Conservation (phyloP, 75 land plant species). For the Larix kaempferi region DNA sequence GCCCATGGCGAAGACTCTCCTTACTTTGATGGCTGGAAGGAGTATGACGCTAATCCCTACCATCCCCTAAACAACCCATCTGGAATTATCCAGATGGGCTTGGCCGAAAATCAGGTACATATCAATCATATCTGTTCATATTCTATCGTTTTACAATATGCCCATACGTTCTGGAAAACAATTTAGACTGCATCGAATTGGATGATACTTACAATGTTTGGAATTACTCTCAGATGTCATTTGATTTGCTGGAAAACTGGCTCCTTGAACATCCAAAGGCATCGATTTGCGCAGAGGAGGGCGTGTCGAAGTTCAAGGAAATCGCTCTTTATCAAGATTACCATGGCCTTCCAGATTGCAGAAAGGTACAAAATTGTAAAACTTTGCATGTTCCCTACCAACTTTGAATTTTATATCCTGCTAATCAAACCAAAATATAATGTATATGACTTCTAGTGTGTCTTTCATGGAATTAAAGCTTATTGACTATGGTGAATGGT, state of each 20-base stretch:
- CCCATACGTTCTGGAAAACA: too few species aligned
- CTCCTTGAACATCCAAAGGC: conserved; percentile 37
- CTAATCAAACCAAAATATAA: too few species aligned
- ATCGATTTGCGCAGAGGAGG: conserved; percentile 20
- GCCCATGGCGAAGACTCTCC: conserved; percentile 46
- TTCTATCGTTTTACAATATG: too few species aligned
- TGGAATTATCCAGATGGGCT: conserved; percentile 60
- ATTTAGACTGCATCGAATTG: too few species aligned
- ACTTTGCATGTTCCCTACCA: too few species aligned
- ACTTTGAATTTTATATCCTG: too few species aligned
- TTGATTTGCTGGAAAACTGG: conserved; percentile 61
- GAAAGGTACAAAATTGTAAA: conserved; percentile 24
- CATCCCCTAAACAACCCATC: conserved; percentile 32
- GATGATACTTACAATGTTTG: too few species aligned
- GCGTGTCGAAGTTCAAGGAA: conserved; percentile 33
- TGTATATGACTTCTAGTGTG: too few species aligned
- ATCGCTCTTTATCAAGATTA: conserved; percentile 57
- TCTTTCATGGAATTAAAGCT: too few species aligned
- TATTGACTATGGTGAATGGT: too few species aligned
- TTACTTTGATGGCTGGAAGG: conserved; percentile 40
- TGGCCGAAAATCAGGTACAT: conserved; percentile 45
- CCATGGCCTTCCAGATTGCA: conserved; percentile 53
- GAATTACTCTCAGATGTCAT: conserved; percentile 24
- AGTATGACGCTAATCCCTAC: conserved; percentile 32
- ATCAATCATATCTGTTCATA: neutral